Percentiles rank a stretch among this genome's conserved stretches.
Evolutionary conservation across 164 flowering plant genomes (phyloP).

Genomic region (Nymphaea colorata): DNA sequence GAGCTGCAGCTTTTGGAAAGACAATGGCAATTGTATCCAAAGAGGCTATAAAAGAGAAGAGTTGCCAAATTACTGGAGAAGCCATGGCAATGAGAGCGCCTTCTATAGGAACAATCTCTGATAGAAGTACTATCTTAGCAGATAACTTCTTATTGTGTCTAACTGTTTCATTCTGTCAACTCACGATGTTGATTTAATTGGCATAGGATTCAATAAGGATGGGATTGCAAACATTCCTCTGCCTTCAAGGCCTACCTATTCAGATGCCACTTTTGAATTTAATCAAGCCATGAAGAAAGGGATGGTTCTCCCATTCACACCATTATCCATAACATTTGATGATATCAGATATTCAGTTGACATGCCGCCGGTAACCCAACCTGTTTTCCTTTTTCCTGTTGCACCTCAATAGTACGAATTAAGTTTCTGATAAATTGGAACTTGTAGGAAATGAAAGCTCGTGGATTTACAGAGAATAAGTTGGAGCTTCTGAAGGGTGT

Average conservation of each 20-base stretch:
- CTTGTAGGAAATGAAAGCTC: conserved; percentile 47
- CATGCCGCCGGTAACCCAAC: conserved; percentile 30
- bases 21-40: conserved; percentile 12
- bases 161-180: background rate
- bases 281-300: conserved; percentile 14
- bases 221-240: background rate
- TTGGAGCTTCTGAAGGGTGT: conserved; percentile 42
- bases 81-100: background rate
- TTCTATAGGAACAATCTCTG: background rate
- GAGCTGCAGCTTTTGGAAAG: conserved; percentile 16
- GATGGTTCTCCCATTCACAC: conserved; percentile 47
- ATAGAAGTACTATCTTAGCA: background rate
- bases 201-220: background rate
- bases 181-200: background rate
- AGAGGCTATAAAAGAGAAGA: conserved; percentile 6
- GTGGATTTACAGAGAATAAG: conserved; percentile 38
- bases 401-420: too few relatives aligned
- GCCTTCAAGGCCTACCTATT: background rate
- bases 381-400: too few relatives aligned
- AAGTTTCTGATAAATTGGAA: background rate
- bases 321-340: conserved; percentile 29
- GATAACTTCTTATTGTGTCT: background rate
- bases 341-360: conserved; percentile 36
- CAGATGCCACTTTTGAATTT: background rate
- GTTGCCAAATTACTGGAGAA: background rate